These are phyloP conservation scores for Isochrysis galbana DNA, from an alignment of 78 protist genomes.

Conservation along the genomic window DNA sequence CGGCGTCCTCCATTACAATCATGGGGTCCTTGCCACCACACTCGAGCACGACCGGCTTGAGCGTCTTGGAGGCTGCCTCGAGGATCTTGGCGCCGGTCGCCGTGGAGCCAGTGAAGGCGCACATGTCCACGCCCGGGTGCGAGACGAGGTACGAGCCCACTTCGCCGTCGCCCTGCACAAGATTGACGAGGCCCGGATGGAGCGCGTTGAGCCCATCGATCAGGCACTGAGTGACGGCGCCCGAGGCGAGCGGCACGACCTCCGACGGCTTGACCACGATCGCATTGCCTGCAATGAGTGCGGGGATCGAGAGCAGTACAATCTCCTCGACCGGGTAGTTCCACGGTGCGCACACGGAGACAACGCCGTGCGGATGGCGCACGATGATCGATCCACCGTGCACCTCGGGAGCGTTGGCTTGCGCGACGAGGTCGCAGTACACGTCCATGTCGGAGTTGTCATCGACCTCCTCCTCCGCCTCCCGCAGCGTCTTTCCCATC, in stretches of 20 bases:
- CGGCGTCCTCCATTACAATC: constrained; percentile 48
- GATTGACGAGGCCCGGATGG: not conserved
- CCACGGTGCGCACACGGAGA: not conserved
- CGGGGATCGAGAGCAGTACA: not conserved
- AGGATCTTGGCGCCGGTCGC: constrained; percentile 35
- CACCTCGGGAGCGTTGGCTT: not conserved
- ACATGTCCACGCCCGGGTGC: constrained; percentile 12
- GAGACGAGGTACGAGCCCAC: not conserved
- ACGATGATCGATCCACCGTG: not conserved
- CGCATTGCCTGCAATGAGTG: constrained; percentile 10
- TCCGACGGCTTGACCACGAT: constrained; percentile 16
- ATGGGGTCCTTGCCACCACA: constrained; percentile 63
- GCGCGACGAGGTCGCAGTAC: not conserved
- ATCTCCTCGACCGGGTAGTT: not conserved
- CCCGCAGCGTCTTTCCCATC: not conserved
- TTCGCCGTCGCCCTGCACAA: not conserved
- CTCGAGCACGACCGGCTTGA: constrained; percentile 55
- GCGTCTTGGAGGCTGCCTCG: constrained; percentile 16
- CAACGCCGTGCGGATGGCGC: not conserved
- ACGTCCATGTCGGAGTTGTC: not conserved
- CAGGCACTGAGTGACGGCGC: not conserved
- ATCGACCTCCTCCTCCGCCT: not conserved
- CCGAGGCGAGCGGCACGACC: constrained; percentile 3
- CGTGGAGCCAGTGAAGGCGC: constrained; percentile 51
- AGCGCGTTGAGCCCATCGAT: not conserved